Evolutionary conservation across 495 filamentous ascomycete genomes (phyloP).

Genomic region (Xylaria scruposa): DNA sequence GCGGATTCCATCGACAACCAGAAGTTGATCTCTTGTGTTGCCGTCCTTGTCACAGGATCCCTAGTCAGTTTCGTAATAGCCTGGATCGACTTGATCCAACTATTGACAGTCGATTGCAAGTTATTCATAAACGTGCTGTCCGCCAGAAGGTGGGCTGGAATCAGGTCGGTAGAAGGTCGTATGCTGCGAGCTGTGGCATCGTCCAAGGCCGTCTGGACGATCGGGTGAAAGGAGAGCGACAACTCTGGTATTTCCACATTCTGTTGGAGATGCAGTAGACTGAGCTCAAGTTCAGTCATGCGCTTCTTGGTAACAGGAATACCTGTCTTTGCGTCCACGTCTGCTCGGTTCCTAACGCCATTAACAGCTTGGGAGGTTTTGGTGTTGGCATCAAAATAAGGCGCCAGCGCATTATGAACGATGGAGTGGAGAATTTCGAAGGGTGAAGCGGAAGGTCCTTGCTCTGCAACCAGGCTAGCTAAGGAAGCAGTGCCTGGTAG

Average conservation of each 20-base stretch:
- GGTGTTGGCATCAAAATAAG: constrained; percentile 94
- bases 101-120: constrained; percentile 89
- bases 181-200: constrained; percentile 68
- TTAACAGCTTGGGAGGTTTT: constrained; percentile 76
- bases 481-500: constrained; percentile 78
- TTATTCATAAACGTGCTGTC: constrained; percentile 93
- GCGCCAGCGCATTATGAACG: constrained; percentile 84
- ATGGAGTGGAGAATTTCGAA: constrained; percentile 89
- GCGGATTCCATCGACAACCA: constrained; percentile 96
- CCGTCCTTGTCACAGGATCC: constrained; percentile 86
- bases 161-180: constrained; percentile 75
- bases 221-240: constrained; percentile 80
- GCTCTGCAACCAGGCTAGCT: constrained; percentile 66
- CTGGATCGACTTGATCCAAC: constrained; percentile 98
- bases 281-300: constrained; percentile 89
- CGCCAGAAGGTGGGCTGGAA: constrained; percentile 72
- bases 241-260: constrained; percentile 97
- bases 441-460: constrained; percentile 76
- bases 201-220: constrained; percentile 83
- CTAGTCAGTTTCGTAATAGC: constrained; percentile 93
- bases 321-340: constrained; percentile 88
- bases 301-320: constrained; percentile 97
- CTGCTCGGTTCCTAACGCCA: constrained; percentile 70
- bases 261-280: constrained; percentile 88
- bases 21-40: constrained; percentile 97